Percentiles rank a stretch among this genome's conserved stretches.
These are phyloP conservation scores for Pisolithus marmoratus DNA, from an alignment of 768 basidiomycete genomes.

Conservation along the genomic window DNA sequence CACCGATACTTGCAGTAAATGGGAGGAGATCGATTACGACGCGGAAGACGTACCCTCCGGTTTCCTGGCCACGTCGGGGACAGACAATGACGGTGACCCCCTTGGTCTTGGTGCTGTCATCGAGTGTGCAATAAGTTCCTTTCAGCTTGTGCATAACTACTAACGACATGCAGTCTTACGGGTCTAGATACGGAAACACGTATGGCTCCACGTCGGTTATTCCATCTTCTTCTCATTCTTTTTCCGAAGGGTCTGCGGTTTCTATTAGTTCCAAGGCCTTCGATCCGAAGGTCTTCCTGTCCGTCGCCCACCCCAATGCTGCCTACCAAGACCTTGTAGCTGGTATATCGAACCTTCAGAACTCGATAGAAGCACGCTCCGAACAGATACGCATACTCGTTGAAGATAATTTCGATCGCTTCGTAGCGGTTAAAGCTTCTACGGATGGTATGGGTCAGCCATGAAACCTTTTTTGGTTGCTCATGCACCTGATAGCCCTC, in stretches of 20 bases:
- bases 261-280: slow-evolving; percentile 90
- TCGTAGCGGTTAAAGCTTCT: slow-evolving; percentile 94
- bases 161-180: slow-evolving; percentile 38
- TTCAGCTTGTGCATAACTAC: slow-evolving; percentile 1
- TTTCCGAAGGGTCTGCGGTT: slow-evolving; percentile 64
- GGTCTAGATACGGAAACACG: slow-evolving; percentile 77
- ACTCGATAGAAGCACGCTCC: slow-evolving; percentile 83
- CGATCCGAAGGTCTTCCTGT: slow-evolving; percentile 91
- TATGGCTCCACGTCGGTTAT: slow-evolving; percentile 33
- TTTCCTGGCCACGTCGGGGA: slow-evolving; percentile 51
- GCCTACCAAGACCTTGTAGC: slow-evolving; percentile 85
- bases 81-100: slow-evolving; percentile 66
- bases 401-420: slow-evolving; percentile 96
- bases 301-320: slow-evolving; percentile 88
- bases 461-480: background rate
- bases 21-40: slow-evolving; percentile 90
- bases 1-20: slow-evolving; percentile 46
- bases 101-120: slow-evolving; percentile 66
- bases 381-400: slow-evolving; percentile 94
- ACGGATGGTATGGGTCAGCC: slow-evolving; percentile 68
- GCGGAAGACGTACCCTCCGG: slow-evolving; percentile 71
- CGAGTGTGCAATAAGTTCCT: slow-evolving; percentile 41
- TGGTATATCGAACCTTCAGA: slow-evolving; percentile 68
- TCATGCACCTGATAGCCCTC: slow-evolving; percentile 47
- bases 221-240: slow-evolving; percentile 6